Base-by-base conservation (phyloP, 2,329 filamentous ascomycete genomes). In the Paracamarosporium sp. region DNA sequence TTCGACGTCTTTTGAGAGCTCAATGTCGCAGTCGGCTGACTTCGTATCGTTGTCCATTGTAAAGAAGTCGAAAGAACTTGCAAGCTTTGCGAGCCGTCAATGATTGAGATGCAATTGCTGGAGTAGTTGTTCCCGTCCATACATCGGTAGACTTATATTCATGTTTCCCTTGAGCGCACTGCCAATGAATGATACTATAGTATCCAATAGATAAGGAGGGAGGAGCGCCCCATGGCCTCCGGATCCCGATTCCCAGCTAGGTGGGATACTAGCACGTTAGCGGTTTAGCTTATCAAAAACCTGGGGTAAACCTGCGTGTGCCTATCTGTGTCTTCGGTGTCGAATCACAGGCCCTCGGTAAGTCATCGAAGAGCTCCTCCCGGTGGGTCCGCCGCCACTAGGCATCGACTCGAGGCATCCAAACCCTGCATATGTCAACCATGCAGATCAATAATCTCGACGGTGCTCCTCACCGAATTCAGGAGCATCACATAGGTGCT, bases 31-130 rank as follows among this genome's bases (percentile, higher is more conserved):
- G 11, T 47, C 40, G 3, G 35, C 17, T 8, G 48, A 24, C 11
- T 57, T 57, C 35, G 38, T 33, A 22, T 53, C 55, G 20, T 41
- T 50, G 40, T 55, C 53, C 53, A 57, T 57, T 41, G 27, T 35
- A 27, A 17, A 45, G 25, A 31, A 27, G 17, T 17, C 24, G 48
- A n/a, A 31, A 30, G 9, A 17, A 22, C 28, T n/a, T 53, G 41
- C 41, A 53, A 52, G 22, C 25, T 33, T 17, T 28, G 17, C 28
- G 20, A 57, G 8, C 4, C 15, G 25, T 28, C 22, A 44, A 36
- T 3, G 11, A 3, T 47, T 47, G 44, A 47, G 35, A 11, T n/a
- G 44, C 15, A 35, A 31, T 24, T 50, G 47, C 33, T 41, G 13
- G 30, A 38, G 33, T 33, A 20, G 33, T 33, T n/a, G n/a, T n/a